These are phyloP conservation scores for Pythium apleroticum DNA, from an alignment of 352 stramenopile genomes.

Conservation along the genomic window DNA sequence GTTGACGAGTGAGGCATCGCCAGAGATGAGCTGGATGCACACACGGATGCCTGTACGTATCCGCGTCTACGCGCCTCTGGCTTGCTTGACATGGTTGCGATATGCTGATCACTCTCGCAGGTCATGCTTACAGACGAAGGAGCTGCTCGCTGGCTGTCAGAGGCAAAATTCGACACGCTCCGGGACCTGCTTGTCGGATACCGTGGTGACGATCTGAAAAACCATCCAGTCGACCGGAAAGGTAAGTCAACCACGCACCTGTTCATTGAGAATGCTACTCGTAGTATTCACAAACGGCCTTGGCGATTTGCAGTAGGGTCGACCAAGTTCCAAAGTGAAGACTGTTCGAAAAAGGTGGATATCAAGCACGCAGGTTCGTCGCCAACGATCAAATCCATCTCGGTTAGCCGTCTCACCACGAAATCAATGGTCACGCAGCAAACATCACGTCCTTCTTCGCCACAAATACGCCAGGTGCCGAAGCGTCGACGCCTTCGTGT, in stretches of 20 bases:
- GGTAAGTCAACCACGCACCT: constrained; percentile 25
- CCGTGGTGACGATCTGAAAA: constrained; percentile 52
- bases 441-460: constrained; percentile 75
- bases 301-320: constrained; percentile 48
- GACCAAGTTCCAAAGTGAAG: constrained; percentile 71
- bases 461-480: background rate
- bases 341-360: constrained; percentile 73
- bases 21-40: constrained; percentile 82
- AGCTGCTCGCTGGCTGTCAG: constrained; percentile 59
- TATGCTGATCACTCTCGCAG: constrained; percentile 31
- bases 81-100: background rate
- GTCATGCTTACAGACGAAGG: constrained; percentile 73
- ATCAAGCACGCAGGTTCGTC: constrained; percentile 67
- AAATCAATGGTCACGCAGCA: constrained; percentile 31
- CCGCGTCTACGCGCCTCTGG: background rate
- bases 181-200: constrained; percentile 58
- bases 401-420: no score
- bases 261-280: background rate
- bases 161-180: constrained; percentile 57
- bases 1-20: constrained; percentile 72
- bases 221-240: constrained; percentile 77
- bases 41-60: constrained; percentile 74
- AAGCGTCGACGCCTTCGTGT: background rate
- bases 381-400: no score
- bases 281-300: background rate